phyloP scores from a whole-genome alignment of 2,329 filamentous ascomycete genomes.

The Samsoniella hepiali region DNA sequence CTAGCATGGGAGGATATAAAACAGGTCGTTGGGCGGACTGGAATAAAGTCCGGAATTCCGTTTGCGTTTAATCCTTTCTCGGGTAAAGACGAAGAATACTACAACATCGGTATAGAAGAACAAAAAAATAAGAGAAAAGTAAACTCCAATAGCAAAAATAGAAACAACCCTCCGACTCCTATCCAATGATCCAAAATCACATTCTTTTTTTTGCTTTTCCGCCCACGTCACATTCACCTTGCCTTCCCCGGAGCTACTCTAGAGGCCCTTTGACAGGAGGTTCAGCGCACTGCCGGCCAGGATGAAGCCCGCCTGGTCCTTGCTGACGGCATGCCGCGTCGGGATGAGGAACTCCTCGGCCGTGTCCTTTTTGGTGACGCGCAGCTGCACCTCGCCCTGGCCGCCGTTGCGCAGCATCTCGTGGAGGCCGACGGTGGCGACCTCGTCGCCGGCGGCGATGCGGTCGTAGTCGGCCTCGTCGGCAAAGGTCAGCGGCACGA shows the following conservation, averaged over 20 bases:
- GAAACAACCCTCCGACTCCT: neutral
- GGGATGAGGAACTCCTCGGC: constrained; percentile 67
- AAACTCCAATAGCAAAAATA: neutral
- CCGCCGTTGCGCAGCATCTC: constrained; percentile 77
- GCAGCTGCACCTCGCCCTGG: constrained; percentile 70
- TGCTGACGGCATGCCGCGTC: constrained; percentile 83
- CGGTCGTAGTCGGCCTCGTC: constrained; percentile 84
- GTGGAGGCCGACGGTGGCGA: constrained; percentile 77
- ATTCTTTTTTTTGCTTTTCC: neutral
- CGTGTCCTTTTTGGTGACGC: constrained; percentile 54
- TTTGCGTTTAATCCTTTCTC: neutral
- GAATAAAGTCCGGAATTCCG: neutral
- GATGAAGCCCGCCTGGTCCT: constrained; percentile 89
- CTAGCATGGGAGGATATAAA: neutral
- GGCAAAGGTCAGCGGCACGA: constrained; percentile 88
- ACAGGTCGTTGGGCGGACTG: neutral
- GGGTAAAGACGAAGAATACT: neutral
- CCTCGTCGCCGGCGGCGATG: constrained; percentile 78
- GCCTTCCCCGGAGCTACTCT: neutral
- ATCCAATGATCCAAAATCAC: neutral
- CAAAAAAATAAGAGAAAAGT: neutral
- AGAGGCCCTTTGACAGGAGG: constrained; percentile 64
- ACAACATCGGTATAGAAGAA: neutral
- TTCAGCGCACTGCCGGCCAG: constrained; percentile 93
- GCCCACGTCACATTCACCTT: neutral